A percentile compares a stretch with the other conserved stretches of the same genome.
Evolutionary conservation across 805 yeast species (phyloP).

Genomic region (Saccharomycopsis schoenii): DNA sequence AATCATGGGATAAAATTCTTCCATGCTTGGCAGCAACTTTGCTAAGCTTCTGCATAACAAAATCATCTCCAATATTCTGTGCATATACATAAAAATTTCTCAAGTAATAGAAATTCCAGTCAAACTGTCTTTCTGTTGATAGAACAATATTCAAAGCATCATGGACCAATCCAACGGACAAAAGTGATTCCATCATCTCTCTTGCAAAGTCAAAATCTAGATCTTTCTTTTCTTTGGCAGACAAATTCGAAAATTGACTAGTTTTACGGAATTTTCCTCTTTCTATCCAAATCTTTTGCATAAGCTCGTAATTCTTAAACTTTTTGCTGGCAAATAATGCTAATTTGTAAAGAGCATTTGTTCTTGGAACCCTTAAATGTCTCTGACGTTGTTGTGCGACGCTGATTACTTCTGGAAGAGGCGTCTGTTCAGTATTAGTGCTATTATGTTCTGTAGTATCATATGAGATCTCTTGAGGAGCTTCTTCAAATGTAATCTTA

Average conservation of each 20-base stretch:
- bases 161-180: conserved; percentile 42
- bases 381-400: conserved; percentile 2
- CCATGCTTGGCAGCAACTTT: conserved; percentile 6
- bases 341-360: conserved; percentile 44
- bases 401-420: not conserved
- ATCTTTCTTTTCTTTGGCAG: conserved; percentile 29
- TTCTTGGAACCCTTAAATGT: conserved; percentile 27
- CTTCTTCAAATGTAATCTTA: conserved; percentile 3
- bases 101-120: conserved; percentile 43
- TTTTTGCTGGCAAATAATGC: conserved; percentile 59
- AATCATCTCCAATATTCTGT: conserved; percentile 16
- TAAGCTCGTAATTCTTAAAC: conserved; percentile 45
- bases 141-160: conserved; percentile 65
- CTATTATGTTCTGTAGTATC: too few relatives aligned
- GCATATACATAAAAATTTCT: conserved; percentile 14
- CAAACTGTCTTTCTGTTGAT: conserved; percentile 57
- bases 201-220: conserved; percentile 64
- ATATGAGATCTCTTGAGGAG: too few relatives aligned
- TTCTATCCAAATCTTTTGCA: conserved; percentile 63
- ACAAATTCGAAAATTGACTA: conserved; percentile 33
- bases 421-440: too few relatives aligned
- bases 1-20: not conserved
- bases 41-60: not conserved
- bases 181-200: conserved; percentile 53
- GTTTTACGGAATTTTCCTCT: conserved; percentile 67